Evolutionary conservation across 2,329 filamentous ascomycete genomes (phyloP).

Genomic region (Fusarium sp.): DNA sequence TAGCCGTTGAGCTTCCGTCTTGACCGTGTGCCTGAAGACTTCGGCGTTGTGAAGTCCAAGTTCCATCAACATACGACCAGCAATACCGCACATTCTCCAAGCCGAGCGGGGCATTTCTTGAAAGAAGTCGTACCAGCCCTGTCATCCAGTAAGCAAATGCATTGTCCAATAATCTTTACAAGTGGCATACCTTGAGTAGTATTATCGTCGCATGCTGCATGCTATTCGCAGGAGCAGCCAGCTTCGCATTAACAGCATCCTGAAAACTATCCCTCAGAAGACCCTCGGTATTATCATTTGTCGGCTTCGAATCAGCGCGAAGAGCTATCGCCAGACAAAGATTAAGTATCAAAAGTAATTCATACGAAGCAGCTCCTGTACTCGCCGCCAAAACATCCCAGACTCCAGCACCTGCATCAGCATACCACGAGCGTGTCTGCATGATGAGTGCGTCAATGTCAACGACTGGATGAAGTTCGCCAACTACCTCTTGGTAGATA

Average conservation of each 20-base stretch:
- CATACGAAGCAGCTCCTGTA: slow-evolving; percentile 15
- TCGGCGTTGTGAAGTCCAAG: slow-evolving; percentile 49
- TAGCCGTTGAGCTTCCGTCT: slow-evolving; percentile 11
- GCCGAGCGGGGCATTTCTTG: slow-evolving; percentile 42
- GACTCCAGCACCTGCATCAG: slow-evolving; percentile 16
- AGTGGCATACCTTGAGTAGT: slow-evolving; percentile 17
- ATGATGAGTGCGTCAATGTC: slow-evolving; percentile 17
- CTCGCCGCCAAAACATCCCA: slow-evolving; percentile 29
- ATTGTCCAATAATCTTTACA: fast-evolving
- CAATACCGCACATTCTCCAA: slow-evolving; percentile 49
- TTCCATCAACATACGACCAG: slow-evolving; percentile 48
- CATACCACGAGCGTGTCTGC: slow-evolving; percentile 26
- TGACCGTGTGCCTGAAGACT: slow-evolving; percentile 37
- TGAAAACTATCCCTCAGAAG: slow-evolving; percentile 30
- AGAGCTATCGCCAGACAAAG: slow-evolving; percentile 26
- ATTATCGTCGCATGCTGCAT: slow-evolving; percentile 31
- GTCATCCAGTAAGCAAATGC: background rate
- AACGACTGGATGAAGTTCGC: slow-evolving; percentile 30
- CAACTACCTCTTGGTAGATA: slow-evolving; percentile 29
- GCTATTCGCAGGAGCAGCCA: slow-evolving; percentile 28
- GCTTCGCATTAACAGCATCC: slow-evolving; percentile 32
- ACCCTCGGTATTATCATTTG: slow-evolving; percentile 11
- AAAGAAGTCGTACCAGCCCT: slow-evolving; percentile 47
- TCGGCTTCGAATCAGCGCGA: slow-evolving; percentile 11
- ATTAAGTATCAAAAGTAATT: slow-evolving; percentile 23